phyloP scores from a whole-genome alignment of 768 basidiomycete species.

The Mrakia hoshinonis region DNA sequence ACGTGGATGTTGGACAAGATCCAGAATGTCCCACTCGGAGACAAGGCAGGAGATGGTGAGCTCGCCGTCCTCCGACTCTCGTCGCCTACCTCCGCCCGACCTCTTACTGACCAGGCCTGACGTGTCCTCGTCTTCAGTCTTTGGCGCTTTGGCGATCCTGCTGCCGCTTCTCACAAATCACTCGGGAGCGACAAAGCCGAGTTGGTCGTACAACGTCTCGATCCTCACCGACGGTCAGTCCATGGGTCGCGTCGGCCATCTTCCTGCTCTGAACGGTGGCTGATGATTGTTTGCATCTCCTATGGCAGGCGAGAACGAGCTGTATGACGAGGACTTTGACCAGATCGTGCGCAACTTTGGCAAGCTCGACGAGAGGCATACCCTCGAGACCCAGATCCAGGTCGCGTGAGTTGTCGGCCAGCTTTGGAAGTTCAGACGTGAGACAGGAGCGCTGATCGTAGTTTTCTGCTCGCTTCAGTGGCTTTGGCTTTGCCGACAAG shows the following conservation, averaged over 20 bases:
- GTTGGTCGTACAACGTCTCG: slow-evolving; percentile 76
- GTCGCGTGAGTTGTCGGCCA: slow-evolving; percentile 55
- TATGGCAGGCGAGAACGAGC: slow-evolving; percentile 32
- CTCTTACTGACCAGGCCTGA: neutral
- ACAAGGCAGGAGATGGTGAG: slow-evolving; percentile 39
- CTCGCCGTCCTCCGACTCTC: slow-evolving; percentile 7
- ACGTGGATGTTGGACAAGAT: slow-evolving; percentile 39
- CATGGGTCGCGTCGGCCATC: slow-evolving; percentile 52
- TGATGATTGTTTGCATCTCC: neutral
- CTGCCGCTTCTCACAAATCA: slow-evolving; percentile 67
- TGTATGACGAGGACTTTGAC: neutral
- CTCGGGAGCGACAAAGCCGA: slow-evolving; percentile 57
- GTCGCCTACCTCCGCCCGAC: too few species aligned
- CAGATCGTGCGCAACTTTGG: neutral
- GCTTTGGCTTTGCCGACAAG: slow-evolving; percentile 72
- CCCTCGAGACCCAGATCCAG: slow-evolving; percentile 49
- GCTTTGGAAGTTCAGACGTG: slow-evolving; percentile 30
- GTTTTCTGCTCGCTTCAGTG: slow-evolving; percentile 47
- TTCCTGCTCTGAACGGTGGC: neutral
- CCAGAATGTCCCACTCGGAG: slow-evolving; percentile 36
- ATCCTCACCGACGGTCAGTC: slow-evolving; percentile 77
- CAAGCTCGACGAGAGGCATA: neutral
- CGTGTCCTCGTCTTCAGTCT: slow-evolving; percentile 44
- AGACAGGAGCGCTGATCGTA: neutral
- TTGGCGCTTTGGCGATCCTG: slow-evolving; percentile 79